Conservation (phyloP, 139 green algal species). For the Coelastrella sp. region DNA sequence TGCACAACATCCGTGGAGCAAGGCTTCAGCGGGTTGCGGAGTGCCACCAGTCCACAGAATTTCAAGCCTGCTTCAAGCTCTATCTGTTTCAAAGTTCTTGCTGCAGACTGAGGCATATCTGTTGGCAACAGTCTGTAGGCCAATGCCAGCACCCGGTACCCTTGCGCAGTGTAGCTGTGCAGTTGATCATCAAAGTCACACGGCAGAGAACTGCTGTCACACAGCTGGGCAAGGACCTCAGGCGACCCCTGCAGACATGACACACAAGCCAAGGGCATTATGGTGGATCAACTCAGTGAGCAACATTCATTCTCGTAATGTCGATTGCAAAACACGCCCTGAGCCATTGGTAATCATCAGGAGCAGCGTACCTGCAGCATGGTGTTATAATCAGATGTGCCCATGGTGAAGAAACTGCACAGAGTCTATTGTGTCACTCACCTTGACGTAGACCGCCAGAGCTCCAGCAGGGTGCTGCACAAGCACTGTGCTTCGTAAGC, state of each 20-base stretch:
- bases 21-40: background rate
- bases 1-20: background rate
- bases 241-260: background rate
- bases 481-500: background rate
- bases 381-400: background rate
- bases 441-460: constrained; percentile 4
- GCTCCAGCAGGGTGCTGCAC: background rate
- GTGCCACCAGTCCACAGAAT: background rate
- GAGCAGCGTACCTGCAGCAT: too few relatives aligned
- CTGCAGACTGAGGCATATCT: background rate
- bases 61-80: background rate
- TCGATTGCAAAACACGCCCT: too few relatives aligned
- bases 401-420: background rate
- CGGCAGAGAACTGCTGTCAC: background rate
- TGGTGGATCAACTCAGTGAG: too few relatives aligned
- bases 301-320: too few relatives aligned
- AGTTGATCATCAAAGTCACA: background rate
- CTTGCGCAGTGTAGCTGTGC: constrained; percentile 11
- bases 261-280: background rate
- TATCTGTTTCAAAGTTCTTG: background rate
- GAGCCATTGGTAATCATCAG: too few relatives aligned
- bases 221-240: background rate
- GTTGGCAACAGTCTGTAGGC: background rate
- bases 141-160: constrained; percentile 12
- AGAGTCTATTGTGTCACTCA: background rate